phyloP scores from a whole-genome alignment of 208 protist genomes.

The Trypanosoma cruzi region DNA sequence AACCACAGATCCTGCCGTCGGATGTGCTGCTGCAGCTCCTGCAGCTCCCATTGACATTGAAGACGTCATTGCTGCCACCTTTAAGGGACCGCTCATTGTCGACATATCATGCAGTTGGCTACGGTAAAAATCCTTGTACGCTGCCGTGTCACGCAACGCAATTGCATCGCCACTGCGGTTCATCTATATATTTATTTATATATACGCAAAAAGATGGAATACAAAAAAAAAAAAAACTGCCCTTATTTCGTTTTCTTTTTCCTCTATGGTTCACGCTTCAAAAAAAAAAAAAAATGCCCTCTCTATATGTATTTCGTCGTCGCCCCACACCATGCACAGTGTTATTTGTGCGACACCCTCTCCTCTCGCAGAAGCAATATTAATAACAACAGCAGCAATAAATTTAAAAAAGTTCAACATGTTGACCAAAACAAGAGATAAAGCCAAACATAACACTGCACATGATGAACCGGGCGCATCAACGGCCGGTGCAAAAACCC shows the following conservation, averaged over 20 bases:
- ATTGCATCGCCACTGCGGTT: conserved; percentile 19
- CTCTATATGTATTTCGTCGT: neutral
- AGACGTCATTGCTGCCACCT: neutral
- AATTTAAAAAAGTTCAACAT: neutral
- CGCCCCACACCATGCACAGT: neutral
- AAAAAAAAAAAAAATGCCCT: neutral
- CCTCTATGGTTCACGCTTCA: neutral
- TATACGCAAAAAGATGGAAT: neutral
- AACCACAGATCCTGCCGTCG: neutral
- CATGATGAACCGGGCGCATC: neutral
- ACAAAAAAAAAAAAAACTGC: conserved; percentile 5
- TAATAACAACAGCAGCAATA: neutral
- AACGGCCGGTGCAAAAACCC: neutral
- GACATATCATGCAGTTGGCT: conserved; percentile 15
- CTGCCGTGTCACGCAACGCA: conserved; percentile 7
- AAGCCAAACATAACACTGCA: neutral
- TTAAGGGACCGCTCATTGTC: conserved; percentile 5
- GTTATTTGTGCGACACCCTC: neutral
- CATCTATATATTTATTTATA: conserved; percentile 5
- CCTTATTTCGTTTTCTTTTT: no score
- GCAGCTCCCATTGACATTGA: no score
- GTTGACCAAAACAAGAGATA: conserved; percentile 8
- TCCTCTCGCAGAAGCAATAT: neutral
- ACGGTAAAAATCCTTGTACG: conserved; percentile 20
- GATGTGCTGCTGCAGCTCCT: neutral